Evolutionary conservation across 139 green algal genomes (phyloP).

Genomic region (Limnomonas spitsbergensis): DNA sequence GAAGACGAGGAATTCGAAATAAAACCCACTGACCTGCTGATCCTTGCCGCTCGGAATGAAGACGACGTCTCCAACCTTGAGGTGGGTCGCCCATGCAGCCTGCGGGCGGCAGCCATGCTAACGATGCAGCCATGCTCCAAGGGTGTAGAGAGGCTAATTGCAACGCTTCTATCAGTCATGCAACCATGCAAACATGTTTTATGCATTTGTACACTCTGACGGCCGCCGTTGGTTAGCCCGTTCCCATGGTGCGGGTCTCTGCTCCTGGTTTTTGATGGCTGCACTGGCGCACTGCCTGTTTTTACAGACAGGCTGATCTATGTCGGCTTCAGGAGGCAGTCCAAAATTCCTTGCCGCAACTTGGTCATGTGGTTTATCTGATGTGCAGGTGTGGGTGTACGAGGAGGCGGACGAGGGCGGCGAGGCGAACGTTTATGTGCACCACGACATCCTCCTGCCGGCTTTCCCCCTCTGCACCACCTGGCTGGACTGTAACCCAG

Average conservation of each 20-base stretch:
- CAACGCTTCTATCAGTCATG: too few relatives aligned
- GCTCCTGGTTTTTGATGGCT: conserved; percentile 9
- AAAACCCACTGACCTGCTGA: conserved; percentile 76
- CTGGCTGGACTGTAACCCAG: conserved; percentile 79
- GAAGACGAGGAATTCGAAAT: conserved; percentile 70
- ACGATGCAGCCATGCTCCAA: too few relatives aligned
- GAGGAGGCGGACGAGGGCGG: conserved; percentile 70
- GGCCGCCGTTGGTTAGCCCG: too few relatives aligned
- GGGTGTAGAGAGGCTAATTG: too few relatives aligned
- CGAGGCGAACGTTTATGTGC: conserved; percentile 86
- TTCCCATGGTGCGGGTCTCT: too few relatives aligned
- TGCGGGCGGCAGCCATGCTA: too few relatives aligned
- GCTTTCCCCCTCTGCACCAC: conserved; percentile 87
- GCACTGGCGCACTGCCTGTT: not conserved
- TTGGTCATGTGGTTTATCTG: not conserved
- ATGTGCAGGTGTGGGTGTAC: conserved; percentile 82
- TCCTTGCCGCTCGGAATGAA: conserved; percentile 87
- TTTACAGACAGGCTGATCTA: conserved; percentile 50
- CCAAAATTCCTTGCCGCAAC: too few relatives aligned
- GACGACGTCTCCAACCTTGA: conserved; percentile 92
- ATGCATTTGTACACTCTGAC: too few relatives aligned
- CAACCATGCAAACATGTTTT: too few relatives aligned
- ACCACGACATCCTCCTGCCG: conserved; percentile 94
- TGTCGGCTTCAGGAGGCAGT: too few relatives aligned
- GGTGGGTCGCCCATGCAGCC: conserved; percentile 27